These are phyloP conservation scores for Medicago truncatula DNA, from an alignment of 306 rosid species.

Conservation along the genomic window DNA sequence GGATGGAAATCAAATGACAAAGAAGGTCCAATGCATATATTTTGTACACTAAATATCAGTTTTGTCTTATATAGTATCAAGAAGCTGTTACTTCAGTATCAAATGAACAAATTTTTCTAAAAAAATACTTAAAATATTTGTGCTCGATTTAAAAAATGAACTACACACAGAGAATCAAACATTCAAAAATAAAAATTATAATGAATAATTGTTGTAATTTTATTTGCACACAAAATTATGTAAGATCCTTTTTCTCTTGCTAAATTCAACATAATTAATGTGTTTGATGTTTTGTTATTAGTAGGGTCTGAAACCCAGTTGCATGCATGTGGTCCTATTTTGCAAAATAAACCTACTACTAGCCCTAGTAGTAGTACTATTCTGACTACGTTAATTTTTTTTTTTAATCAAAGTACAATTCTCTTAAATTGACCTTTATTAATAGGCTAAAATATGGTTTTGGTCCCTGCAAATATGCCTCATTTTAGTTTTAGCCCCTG, in stretches of 20 bases:
- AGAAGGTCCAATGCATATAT: not conserved
- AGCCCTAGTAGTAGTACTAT: not conserved
- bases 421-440: not conserved
- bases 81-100: not conserved
- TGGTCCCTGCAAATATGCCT: too few species aligned
- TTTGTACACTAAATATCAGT: not conserved
- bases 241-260: not conserved
- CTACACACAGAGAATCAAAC: not conserved
- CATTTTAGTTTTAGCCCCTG: too few species aligned
- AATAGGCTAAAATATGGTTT: too few species aligned
- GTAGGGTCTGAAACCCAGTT: not conserved
- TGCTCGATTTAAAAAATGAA: not conserved
- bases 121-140: not conserved
- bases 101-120: not conserved
- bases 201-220: not conserved
- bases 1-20: too few species aligned
- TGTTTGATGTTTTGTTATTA: not conserved
- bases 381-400: not conserved
- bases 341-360: not conserved
- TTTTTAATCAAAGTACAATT: not conserved
- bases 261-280: not conserved
- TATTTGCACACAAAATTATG: not conserved
- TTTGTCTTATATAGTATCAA: not conserved
- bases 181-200: not conserved
- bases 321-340: not conserved